Conservation (phyloP, 176 grass and related monocot genomes). For the Canna indica region DNA sequence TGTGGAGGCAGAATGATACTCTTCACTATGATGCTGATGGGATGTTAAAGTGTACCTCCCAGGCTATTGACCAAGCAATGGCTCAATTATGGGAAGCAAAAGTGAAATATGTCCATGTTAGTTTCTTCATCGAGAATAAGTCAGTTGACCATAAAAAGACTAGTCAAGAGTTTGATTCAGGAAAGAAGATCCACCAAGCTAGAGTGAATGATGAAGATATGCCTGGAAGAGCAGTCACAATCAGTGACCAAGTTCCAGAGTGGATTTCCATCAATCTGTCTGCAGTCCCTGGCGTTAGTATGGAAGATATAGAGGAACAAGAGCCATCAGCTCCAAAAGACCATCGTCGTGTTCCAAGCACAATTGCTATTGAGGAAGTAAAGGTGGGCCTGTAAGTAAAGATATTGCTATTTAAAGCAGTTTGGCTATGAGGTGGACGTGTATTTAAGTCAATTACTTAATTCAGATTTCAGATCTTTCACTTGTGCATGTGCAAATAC, state of each 20-base stretch:
- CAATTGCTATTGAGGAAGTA: conserved; percentile 98
- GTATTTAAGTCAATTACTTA: neutral
- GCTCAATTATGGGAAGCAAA: conserved; percentile 87
- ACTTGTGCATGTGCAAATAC: neutral
- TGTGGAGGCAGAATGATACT: conserved; percentile 68
- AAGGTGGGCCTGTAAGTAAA: conserved; percentile 50
- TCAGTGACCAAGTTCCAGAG: conserved; percentile 41
- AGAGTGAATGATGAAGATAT: conserved; percentile 21
- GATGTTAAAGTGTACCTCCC: conserved; percentile 81
- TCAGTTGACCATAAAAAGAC: conserved; percentile 49
- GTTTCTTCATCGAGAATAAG: conserved; percentile 74
- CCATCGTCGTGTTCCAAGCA: conserved; percentile 89
- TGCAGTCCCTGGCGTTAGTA: conserved; percentile 77
- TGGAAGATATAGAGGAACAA: conserved; percentile 88
- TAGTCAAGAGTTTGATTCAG: conserved; percentile 34
- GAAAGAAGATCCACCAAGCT: conserved; percentile 23
- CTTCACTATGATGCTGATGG: conserved; percentile 78
- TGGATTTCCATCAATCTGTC: conserved; percentile 82
- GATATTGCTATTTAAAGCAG: neutral
- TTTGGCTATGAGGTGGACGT: neutral
- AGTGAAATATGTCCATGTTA: conserved; percentile 84
- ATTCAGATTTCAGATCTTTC: neutral
- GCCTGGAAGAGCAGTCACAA: conserved; percentile 16
- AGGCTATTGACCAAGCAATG: conserved; percentile 99
- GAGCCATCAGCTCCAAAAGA: conserved; percentile 64